A percentile compares a stretch with the other conserved stretches of the same genome.
Evolutionary conservation across 805 yeast species (phyloP).

Genomic region (Diddensiella caesifluorescens): DNA sequence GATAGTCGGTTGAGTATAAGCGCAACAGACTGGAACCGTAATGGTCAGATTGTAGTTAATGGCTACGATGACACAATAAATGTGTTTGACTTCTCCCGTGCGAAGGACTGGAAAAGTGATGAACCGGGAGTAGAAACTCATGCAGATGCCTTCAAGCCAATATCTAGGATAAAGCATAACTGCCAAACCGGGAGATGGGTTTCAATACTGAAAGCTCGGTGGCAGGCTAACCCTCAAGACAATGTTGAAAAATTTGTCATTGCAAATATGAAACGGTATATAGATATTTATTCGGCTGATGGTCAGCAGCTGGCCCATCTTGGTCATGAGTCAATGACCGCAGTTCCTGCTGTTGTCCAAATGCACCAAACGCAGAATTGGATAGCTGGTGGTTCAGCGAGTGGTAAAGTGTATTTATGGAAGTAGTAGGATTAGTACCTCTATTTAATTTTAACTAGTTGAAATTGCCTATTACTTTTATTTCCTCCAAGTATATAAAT

Average conservation of each 20-base stretch:
- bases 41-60: slow-evolving; percentile 71
- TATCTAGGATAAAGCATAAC: slow-evolving; percentile 68
- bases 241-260: slow-evolving; percentile 78
- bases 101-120: slow-evolving; percentile 21
- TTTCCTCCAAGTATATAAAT: not conserved
- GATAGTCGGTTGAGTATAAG: slow-evolving; percentile 75
- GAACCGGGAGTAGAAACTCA: slow-evolving; percentile 7
- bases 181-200: slow-evolving; percentile 99
- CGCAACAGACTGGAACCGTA: slow-evolving; percentile 74
- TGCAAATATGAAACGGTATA: slow-evolving; percentile 85
- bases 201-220: slow-evolving; percentile 77
- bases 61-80: slow-evolving; percentile 87
- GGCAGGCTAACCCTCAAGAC: slow-evolving; percentile 74
- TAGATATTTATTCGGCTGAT: slow-evolving; percentile 72
- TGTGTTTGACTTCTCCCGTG: slow-evolving; percentile 52
- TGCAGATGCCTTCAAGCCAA: slow-evolving; percentile 46
- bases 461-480: not conserved
- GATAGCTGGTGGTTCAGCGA: slow-evolving; percentile 91
- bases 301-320: slow-evolving; percentile 80
- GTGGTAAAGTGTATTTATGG: slow-evolving; percentile 77
- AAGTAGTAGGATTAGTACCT: not conserved
- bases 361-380: slow-evolving; percentile 86
- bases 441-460: not conserved
- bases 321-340: slow-evolving; percentile 57
- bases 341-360: slow-evolving; percentile 86